Base-by-base conservation (phyloP, 768 basidiomycete genomes). In the Porpolomopsis calyptriformis region DNA sequence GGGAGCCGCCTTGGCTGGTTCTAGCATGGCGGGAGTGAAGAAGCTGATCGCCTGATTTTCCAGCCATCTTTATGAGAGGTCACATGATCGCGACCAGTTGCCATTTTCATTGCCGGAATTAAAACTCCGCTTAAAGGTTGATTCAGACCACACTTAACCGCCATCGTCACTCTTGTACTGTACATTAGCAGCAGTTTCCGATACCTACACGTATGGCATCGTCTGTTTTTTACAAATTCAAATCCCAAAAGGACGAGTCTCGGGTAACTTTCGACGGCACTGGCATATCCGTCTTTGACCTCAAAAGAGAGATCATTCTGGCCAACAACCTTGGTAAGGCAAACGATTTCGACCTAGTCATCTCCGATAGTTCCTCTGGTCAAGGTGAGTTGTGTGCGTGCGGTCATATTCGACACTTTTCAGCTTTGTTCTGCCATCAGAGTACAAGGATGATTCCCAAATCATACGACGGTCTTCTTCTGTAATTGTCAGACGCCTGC, bases 191-290 rank as follows among this genome's bases (percentile, higher is more conserved):
- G n/a, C n/a, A n/a, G n/a, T n/a, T n/a, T n/a, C n/a, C n/a, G n/a
- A n/a, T 31, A 10, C 24, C 39, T 44, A 35, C n/a, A 29, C 7
- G 36, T 49, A 85, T 85, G 88, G 78, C 87, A 58, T 94, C 92
- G 60, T 91, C 89, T 67, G 90, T 97, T 62, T 96, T 91, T 70
- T 97, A 94, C 81, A 86, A 85, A 69, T 99, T 96, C 82, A 88
- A 82, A 64, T 91, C 91, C 54, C 84, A 89, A 63, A 88, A 77
- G 70, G 82, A 87, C 70, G 94, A 98, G 67, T 92, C 91, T 48
- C 74, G 91, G 61, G 82, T 99, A 64, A 83, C 89, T 45, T 97
- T 99, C 72, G 94, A 99, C 62, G 96, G 96, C 59, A 97, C 94
- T 55, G 90, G 91, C 52, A 98, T 99, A 60, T 92, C 92, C 59